Evolutionary conservation across 305 asterid species (phyloP).

Genomic region (Striga hermonthica): DNA sequence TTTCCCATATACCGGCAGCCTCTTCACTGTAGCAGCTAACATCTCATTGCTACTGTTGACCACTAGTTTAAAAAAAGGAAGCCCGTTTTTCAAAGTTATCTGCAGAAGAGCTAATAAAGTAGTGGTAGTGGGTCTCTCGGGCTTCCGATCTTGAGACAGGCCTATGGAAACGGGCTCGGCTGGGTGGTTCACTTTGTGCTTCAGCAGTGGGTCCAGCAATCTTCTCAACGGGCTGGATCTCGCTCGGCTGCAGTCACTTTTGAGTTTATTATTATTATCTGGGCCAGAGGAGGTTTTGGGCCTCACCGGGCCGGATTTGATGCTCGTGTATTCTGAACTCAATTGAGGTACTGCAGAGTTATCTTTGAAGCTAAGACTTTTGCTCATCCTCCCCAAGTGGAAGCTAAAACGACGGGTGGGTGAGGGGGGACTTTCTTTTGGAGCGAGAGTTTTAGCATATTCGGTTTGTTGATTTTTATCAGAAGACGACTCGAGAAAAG

Average conservation of each 20-base stretch:
- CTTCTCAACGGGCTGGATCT: constrained; percentile 90
- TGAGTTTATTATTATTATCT: constrained; percentile 27
- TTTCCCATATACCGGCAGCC: constrained; percentile 47
- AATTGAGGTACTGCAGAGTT: constrained; percentile 47
- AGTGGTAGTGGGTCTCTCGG: constrained; percentile 27
- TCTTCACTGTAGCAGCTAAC: constrained; percentile 72
- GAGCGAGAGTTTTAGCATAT: constrained; percentile 32
- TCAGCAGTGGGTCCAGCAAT: constrained; percentile 74
- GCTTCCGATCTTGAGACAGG: constrained; percentile 30
- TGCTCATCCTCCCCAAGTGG: constrained; percentile 61
- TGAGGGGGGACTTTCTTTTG: constrained; percentile 61
- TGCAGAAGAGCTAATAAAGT: constrained; percentile 58
- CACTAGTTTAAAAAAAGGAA: constrained; percentile 74
- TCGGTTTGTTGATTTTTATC: constrained; percentile 34
- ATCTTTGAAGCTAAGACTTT: constrained; percentile 84
- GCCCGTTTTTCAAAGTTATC: constrained; percentile 59
- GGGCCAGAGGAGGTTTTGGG: constrained; percentile 34
- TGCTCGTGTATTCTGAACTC: constrained; percentile 39
- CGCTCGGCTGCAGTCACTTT: constrained; percentile 42
- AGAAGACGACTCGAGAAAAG: constrained; percentile 32
- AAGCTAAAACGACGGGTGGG: constrained; percentile 76
- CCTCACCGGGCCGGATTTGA: constrained; percentile 53
- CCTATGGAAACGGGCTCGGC: constrained; percentile 37
- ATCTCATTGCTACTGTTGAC: constrained; percentile 65
- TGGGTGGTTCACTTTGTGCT: constrained; percentile 46